A percentile compares a stretch with the other conserved stretches of the same genome.
These are phyloP conservation scores for Phytophthora podocarpi DNA, from an alignment of 352 stramenopile genomes.

Conservation along the genomic window DNA sequence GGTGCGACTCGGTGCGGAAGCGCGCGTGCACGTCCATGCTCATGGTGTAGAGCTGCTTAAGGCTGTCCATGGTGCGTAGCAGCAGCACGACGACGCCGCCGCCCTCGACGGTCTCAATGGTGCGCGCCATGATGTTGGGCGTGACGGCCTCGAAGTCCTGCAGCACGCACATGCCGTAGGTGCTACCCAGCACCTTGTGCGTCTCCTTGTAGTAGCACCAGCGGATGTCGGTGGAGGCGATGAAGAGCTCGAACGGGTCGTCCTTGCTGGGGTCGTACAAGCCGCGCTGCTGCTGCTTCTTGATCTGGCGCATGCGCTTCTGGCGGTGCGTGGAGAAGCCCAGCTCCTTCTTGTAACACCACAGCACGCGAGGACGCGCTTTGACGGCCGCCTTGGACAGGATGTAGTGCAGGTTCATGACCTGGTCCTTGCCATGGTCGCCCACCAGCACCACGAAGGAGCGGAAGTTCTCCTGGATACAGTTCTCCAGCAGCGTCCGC, in stretches of 20 bases:
- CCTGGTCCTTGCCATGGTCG: constrained; percentile 99
- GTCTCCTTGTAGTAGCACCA: constrained; percentile 99
- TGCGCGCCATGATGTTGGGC: constrained; percentile 98
- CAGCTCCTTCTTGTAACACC: constrained; percentile 99
- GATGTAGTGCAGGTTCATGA: constrained; percentile 99
- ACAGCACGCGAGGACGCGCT: constrained; percentile 96
- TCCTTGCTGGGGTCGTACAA: constrained; percentile 93
- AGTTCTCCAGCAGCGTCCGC: constrained; percentile 97
- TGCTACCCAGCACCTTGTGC: constrained; percentile 98
- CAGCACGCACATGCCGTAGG: constrained; percentile 98
- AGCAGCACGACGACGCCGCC: constrained; percentile 98
- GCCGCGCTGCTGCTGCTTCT: constrained; percentile 93
- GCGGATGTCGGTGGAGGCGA: constrained; percentile 97
- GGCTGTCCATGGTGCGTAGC: constrained; percentile 96
- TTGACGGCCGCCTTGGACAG: constrained; percentile 95
- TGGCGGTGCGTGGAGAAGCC: constrained; percentile 98
- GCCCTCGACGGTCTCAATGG: constrained; percentile 99
- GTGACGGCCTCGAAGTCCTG: constrained; percentile 99
- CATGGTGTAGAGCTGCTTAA: constrained; percentile 99
- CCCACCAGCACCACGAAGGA: constrained; percentile 98
- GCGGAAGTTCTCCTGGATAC: constrained; percentile 96
- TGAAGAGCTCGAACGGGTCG: constrained; percentile 99
- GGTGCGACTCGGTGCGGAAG: constrained; percentile 92
- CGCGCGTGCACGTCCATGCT: constrained; percentile 95
- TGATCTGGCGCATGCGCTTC: constrained; percentile 95